Evolutionary conservation across 2,329 filamentous ascomycete species (phyloP).

Genomic region (Aspergillus ruber): DNA sequence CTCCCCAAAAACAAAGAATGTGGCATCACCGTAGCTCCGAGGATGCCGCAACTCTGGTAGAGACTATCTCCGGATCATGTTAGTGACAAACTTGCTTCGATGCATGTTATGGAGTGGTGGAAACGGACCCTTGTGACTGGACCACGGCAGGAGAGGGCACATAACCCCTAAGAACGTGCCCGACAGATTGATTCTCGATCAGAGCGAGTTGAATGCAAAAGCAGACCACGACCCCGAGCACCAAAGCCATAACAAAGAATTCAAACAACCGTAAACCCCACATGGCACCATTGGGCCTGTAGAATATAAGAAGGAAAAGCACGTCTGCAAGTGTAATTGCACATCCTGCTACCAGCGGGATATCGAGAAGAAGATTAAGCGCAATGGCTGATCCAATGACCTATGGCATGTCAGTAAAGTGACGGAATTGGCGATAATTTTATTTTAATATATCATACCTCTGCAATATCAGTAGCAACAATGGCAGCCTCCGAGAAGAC

Average conservation of each 20-base stretch:
- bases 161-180: conserved; percentile 50
- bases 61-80: conserved; percentile 28
- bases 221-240: conserved; percentile 51
- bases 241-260: conserved; percentile 48
- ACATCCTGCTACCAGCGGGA: conserved; percentile 51
- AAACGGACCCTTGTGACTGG: conserved; percentile 43
- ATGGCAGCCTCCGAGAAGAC: conserved; percentile 60
- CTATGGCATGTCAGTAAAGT: conserved; percentile 18
- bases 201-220: conserved; percentile 53
- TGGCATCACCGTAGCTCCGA: conserved; percentile 54
- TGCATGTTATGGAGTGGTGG: not conserved
- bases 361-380: conserved; percentile 48
- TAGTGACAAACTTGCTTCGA: conserved; percentile 1
- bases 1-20: conserved; percentile 53
- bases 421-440: not conserved
- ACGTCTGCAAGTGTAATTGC: conserved; percentile 53
- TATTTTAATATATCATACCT: conserved; percentile 38
- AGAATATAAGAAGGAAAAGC: conserved; percentile 52
- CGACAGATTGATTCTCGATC: conserved; percentile 43
- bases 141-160: conserved; percentile 49
- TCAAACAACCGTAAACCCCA: conserved; percentile 48
- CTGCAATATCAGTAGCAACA: conserved; percentile 65
- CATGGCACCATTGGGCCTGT: conserved; percentile 48
- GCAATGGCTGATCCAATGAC: conserved; percentile 54
- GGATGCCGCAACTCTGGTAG: conserved; percentile 49